These are phyloP conservation scores for Verticillium nubilum DNA, from an alignment of 2,329 filamentous ascomycete species.

Conservation along the genomic window DNA sequence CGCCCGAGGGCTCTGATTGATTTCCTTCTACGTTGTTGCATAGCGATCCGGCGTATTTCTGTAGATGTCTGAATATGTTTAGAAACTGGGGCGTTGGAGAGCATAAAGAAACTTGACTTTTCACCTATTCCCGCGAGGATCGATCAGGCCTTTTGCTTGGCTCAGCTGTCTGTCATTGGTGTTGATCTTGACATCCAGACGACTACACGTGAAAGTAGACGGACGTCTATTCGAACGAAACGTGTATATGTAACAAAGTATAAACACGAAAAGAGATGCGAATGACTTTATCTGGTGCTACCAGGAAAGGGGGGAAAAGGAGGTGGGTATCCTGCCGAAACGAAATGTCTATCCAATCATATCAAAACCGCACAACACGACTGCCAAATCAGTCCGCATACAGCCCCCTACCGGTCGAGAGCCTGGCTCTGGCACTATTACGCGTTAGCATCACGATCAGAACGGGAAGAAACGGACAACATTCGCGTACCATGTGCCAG, in stretches of 20 bases:
- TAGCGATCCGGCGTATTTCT: not conserved
- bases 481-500: conserved; percentile 55
- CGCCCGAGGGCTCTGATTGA: not conserved
- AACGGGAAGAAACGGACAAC: conserved; percentile 16
- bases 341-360: not conserved
- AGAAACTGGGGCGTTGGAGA: not conserved
- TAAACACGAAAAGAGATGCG: not conserved
- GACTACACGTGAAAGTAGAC: too few species aligned
- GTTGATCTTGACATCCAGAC: too few species aligned
- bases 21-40: not conserved
- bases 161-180: too few species aligned
- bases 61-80: not conserved
- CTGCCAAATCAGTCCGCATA: not conserved
- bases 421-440: conserved; percentile 53
- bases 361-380: not conserved
- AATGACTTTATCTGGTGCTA: not conserved
- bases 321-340: not conserved
- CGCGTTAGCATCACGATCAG: conserved; percentile 15
- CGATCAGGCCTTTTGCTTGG: too few species aligned
- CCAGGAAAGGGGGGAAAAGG: not conserved
- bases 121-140: too few species aligned
- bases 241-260: not conserved
- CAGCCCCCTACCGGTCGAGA: conserved; percentile 38
- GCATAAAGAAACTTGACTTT: too few species aligned
- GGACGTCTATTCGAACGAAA: too few species aligned